Conservation (phyloP, 352 stramenopile genomes). For the Elongisporangium prolatum region DNA sequence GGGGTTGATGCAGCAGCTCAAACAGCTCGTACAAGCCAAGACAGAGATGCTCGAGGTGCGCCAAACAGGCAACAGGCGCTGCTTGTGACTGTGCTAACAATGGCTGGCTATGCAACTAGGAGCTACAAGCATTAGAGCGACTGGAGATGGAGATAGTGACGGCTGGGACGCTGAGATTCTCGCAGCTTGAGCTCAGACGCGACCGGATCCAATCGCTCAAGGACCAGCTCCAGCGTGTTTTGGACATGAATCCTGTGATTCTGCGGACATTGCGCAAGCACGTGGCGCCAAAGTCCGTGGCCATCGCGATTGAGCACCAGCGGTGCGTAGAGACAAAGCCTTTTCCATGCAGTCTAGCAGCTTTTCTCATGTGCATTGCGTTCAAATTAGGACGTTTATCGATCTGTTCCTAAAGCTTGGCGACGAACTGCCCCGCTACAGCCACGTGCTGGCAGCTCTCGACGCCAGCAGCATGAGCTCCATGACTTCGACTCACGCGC, state of each 20-base stretch:
- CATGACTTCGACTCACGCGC: conserved; percentile 6
- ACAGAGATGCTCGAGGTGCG: conserved; percentile 14
- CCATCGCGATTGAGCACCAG: conserved; percentile 40
- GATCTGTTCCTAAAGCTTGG: conserved; percentile 49
- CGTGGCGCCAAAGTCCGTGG: conserved; percentile 23
- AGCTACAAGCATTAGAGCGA: conserved; percentile 30
- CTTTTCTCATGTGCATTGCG: not conserved
- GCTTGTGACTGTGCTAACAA: not conserved
- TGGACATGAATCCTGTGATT: conserved; percentile 34
- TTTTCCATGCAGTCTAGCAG: not conserved
- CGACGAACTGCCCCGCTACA: conserved; percentile 27
- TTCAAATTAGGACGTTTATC: conserved; percentile 23
- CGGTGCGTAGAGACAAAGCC: conserved; percentile 11
- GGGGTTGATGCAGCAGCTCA: conserved; percentile 21
- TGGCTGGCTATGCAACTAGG: conserved; percentile 8
- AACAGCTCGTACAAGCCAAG: conserved; percentile 14
- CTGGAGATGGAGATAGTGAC: conserved; percentile 24
- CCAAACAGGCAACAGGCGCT: conserved; percentile 2
- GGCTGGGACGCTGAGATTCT: conserved; percentile 15
- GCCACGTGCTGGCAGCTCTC: conserved; percentile 18
- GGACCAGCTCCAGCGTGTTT: conserved; percentile 19
- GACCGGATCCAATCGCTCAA: conserved; percentile 13
- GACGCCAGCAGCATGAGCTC: conserved; percentile 7
- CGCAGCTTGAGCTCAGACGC: conserved; percentile 23
- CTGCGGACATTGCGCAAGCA: conserved; percentile 32